phyloP scores from a whole-genome alignment of 2,329 filamentous ascomycete genomes.

The Xylariaceae sp. region DNA sequence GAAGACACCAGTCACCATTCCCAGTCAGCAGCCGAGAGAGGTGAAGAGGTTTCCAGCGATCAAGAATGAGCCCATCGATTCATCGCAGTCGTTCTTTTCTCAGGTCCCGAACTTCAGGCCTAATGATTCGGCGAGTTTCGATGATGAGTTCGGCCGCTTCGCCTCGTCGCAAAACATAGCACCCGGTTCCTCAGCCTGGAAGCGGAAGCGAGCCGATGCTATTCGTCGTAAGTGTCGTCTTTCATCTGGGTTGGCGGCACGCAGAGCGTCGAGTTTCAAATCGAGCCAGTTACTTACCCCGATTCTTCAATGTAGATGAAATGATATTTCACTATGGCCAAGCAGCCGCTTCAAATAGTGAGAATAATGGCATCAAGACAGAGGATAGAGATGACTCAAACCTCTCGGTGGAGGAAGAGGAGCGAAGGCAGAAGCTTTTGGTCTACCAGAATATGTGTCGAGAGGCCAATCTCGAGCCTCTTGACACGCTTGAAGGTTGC shows the following conservation, averaged over 20 bases:
- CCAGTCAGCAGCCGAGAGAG: not conserved
- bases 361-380: conserved; percentile 1
- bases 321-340: conserved; percentile 18
- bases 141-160: conserved; percentile 27
- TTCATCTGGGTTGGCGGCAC: not conserved
- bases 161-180: conserved; percentile 25
- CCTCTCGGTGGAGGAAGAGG: not conserved
- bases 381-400: not conserved
- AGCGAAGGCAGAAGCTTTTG: not conserved
- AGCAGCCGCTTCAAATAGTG: not conserved
- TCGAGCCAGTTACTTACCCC: not conserved
- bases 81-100: conserved; percentile 27
- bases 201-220: conserved; percentile 11
- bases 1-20: not conserved
- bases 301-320: conserved; percentile 8
- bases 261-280: not conserved
- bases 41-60: not conserved
- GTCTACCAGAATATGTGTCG: conserved; percentile 17
- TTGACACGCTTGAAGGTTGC: conserved; percentile 19
- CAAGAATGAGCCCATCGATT: conserved; percentile 14
- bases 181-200: conserved; percentile 11
- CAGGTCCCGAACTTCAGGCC: conserved; percentile 24
- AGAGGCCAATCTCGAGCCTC: conserved; percentile 18
- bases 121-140: conserved; percentile 21
- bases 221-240: conserved; percentile 13